Evolutionary conservation across 345 rosid species (phyloP), one percentile per base, ranked within the genome.

Genomic region (rapeseed (Brassica napus)): DNA sequence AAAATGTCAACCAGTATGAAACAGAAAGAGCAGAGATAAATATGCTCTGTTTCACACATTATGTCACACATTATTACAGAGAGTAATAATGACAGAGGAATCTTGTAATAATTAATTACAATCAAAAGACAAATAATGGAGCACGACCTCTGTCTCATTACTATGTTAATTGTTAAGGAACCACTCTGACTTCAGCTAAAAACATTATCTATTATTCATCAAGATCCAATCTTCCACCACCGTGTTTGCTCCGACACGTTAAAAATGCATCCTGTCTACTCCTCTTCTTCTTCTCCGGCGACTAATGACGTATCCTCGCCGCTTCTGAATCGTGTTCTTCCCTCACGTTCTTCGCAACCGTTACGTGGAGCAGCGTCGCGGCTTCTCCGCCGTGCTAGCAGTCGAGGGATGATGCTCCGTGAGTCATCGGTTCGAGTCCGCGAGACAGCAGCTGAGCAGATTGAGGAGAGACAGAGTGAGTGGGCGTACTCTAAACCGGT

Each of bases 361-460:
- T 62, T 92, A 30, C 87, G 87, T 2, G 91, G 85, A 0, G 86
- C 87, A 3, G 93, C 95, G 5, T 87, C 89, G 1, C 78, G 97
- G 44, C 83, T 92, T 73, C 86, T 94, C 12, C 92, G 94, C 7
- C 88, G 86, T 3, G 90, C 96, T 35, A 91, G 93, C 63, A 86
- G 86, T 74, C 89, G 87, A 10, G 84, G 88, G 15, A 47, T 92
- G 93, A 85, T 92, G 97, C 90, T 94, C 15, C 86, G 91, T 0
- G 97, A 84, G 61, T 89, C 94, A 0, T 94, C 98, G 8, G 86
- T 89, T 61, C 87, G 87, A 32, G 97, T 94, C 23, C 87, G 97
- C 2, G 97, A 92, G 72, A 83, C 81, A 52, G 97, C 97, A 1
- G 97, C 97, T 6, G 97, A 91, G 83, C 97, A 94, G 85, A 89